Evolutionary conservation across 2,329 filamentous ascomycete genomes (phyloP).

Genomic region (Metarhizium album): DNA sequence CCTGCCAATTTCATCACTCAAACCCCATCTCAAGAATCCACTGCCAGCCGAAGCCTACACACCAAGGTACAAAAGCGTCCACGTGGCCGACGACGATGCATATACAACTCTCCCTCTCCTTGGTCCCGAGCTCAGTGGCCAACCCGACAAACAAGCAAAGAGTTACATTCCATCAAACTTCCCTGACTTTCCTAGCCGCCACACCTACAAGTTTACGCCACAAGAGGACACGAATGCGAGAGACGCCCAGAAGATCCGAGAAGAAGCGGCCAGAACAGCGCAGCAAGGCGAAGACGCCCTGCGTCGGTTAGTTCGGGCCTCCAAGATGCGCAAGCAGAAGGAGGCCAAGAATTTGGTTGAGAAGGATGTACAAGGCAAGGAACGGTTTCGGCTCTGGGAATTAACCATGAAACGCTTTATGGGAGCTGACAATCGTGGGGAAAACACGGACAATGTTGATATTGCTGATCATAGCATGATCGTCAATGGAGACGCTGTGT

Average conservation of each 20-base stretch:
- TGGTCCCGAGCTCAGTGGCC: conserved; percentile 46
- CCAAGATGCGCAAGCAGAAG: conserved; percentile 54
- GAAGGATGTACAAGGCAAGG: conserved; percentile 38
- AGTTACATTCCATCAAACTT: conserved; percentile 48
- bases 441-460: conserved; percentile 31
- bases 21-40: conserved; percentile 45
- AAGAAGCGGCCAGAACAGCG: conserved; percentile 48
- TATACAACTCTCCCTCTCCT: conserved; percentile 34
- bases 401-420: conserved; percentile 48
- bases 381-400: conserved; percentile 51
- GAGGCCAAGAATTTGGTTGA: conserved; percentile 48
- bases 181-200: conserved; percentile 51
- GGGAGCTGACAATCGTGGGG: conserved; percentile 17
- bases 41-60: conserved; percentile 28
- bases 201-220: conserved; percentile 52
- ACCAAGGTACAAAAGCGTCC: conserved; percentile 27
- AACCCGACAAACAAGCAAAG: conserved; percentile 43
- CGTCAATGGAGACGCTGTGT: conserved; percentile 45
- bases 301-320: conserved; percentile 46
- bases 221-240: conserved; percentile 34
- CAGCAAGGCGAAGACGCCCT: conserved; percentile 53
- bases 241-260: conserved; percentile 47
- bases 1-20: conserved; percentile 38
- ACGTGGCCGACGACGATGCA: conserved; percentile 27
- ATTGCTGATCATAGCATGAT: conserved; percentile 55